Evolutionary conservation across 495 filamentous ascomycete genomes (phyloP).

Genomic region (Immersiella caudata): DNA sequence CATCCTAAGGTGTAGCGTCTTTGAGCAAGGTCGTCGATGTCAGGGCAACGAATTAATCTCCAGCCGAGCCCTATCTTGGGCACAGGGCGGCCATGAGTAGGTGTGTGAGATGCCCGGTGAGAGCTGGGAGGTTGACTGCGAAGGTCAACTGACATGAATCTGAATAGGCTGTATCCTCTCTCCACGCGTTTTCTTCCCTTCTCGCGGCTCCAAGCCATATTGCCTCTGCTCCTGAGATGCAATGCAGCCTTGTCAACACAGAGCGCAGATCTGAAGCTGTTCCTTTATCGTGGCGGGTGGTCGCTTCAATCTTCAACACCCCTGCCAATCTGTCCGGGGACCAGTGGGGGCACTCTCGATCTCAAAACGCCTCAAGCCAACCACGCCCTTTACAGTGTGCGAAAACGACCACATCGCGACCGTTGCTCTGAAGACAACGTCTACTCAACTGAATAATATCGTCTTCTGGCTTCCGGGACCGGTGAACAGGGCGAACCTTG

Average conservation of each 20-base stretch:
- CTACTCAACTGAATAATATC: too few relatives aligned
- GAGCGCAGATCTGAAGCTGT: too few relatives aligned
- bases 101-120: neutral
- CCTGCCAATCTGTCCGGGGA: neutral
- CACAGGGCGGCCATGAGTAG: neutral
- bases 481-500: too few relatives aligned
- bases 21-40: neutral
- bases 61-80: neutral
- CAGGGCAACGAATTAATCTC: neutral
- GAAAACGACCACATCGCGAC: neutral
- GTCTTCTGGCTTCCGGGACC: too few relatives aligned
- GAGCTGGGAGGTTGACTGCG: neutral
- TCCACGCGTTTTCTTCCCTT: neutral
- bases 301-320: neutral
- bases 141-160: neutral
- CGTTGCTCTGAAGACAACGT: neutral
- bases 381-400: neutral
- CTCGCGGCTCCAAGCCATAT: neutral
- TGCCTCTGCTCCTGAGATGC: neutral
- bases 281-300: neutral
- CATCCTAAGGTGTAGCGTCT: neutral
- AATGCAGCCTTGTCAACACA: too few relatives aligned
- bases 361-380: neutral
- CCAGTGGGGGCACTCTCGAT: neutral
- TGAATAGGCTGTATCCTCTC: neutral